Evolutionary conservation across 371 early-diverging fungal species (phyloP).

Genomic region (Circinella umbellata): DNA sequence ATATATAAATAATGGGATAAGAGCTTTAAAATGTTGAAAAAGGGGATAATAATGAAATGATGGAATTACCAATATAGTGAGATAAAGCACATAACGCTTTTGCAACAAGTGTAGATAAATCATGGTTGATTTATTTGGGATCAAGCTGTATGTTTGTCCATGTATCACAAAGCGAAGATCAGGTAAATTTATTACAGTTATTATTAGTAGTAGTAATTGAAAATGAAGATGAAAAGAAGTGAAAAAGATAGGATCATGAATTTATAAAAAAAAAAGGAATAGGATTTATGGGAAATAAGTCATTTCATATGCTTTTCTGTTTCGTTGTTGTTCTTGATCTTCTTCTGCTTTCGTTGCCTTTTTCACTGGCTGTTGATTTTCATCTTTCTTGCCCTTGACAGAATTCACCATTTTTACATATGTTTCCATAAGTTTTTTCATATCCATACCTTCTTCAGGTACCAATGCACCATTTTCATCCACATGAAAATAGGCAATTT

Average conservation of each 20-base stretch:
- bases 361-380: constrained; percentile 28
- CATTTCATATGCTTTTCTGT: constrained; percentile 22
- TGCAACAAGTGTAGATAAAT: constrained; percentile 50
- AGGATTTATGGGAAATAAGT: constrained; percentile 7
- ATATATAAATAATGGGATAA: neutral
- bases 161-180: constrained; percentile 51
- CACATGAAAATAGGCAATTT: constrained; percentile 10
- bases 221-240: neutral
- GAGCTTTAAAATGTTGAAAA: neutral
- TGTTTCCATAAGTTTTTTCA: neutral
- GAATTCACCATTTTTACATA: neutral
- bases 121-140: constrained; percentile 21
- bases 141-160: constrained; percentile 47
- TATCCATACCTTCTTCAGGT: constrained; percentile 12
- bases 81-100: constrained; percentile 33
- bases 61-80: too few species aligned
- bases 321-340: constrained; percentile 10
- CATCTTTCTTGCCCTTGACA: constrained; percentile 12
- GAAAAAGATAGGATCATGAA: too few species aligned
- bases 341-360: constrained; percentile 6
- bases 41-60: too few species aligned
- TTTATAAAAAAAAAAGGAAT: neutral
- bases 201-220: neutral
- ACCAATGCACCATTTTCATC: constrained; percentile 26
- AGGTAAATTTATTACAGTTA: neutral